Evolutionary conservation across 202 grass and related monocot genomes (phyloP).

Genomic region (Setaria viridis): DNA sequence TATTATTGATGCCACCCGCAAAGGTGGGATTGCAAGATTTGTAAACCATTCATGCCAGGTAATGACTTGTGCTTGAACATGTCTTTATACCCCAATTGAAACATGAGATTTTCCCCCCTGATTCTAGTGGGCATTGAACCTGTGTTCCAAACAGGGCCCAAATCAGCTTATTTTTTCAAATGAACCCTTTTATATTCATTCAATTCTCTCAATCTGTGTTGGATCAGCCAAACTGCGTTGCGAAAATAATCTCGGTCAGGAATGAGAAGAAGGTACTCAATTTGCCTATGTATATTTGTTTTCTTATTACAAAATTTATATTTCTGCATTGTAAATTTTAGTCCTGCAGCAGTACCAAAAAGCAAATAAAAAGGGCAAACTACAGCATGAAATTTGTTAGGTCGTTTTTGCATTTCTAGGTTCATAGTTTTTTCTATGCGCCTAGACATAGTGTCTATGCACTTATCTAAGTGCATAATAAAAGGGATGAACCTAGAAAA

Average conservation of each 20-base stretch:
- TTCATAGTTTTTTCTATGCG: no score
- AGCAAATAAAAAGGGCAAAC: background rate
- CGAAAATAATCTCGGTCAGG: constrained; percentile 83
- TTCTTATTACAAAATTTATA: constrained; percentile 7
- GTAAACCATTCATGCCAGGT: constrained; percentile 96
- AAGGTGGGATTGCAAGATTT: constrained; percentile 95
- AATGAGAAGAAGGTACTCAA: constrained; percentile 84
- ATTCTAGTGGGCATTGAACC: constrained; percentile 13
- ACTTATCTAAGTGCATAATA: no score
- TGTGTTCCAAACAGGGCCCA: constrained; percentile 12
- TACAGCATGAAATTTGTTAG: background rate
- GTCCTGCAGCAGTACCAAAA: background rate
- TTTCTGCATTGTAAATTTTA: background rate
- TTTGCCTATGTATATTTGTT: constrained; percentile 11
- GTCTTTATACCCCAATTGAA: constrained; percentile 6
- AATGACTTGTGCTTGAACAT: constrained; percentile 19
- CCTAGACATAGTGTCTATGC: no score
- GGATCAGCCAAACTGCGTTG: constrained; percentile 89
- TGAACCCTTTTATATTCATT: constrained; percentile 21
- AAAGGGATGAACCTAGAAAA: no score
- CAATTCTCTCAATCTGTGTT: constrained; percentile 33
- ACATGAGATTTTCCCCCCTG: background rate
- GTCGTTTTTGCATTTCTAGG: no score
- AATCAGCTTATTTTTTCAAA: constrained; percentile 34
- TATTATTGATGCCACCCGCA: constrained; percentile 91